Base-by-base conservation (phyloP, 768 basidiomycete genomes). In the Serendipita sp. region DNA sequence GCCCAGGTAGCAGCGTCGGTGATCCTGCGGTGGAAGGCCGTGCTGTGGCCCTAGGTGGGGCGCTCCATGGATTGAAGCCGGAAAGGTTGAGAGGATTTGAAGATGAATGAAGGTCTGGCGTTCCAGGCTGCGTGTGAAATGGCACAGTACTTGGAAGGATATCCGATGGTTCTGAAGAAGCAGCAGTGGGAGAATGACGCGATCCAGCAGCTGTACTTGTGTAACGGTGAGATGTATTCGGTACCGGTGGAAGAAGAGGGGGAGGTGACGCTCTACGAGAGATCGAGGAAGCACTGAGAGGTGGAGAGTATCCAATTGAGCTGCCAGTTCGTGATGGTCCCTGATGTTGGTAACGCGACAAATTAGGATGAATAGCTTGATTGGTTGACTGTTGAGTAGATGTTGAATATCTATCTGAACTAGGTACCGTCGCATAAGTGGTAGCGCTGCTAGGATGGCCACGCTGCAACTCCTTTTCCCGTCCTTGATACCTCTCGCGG, bases 11-110 rank as follows among this genome's bases (percentile, higher is more conserved):
- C 36, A n/a, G 8, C 11, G 28, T 23, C 16, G 28, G 34, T 30
- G 56, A 38, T 32, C 28, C n/a, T 32, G 28, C 30, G 28, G 56
- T 30, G 11, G 18, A 60, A 11, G 56, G 56, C 4, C 56, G 56
- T 8, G 48, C 18, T 35, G 56, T 34, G 4, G 56, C 10, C 8
- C 56, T 28, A 8, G 56, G 56, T 23, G 28, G 28, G 10, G 56
- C 56, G 35, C 56, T 60, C 56, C 56, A 60, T 60, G 56, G 56
- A 35, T 60, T 60, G 28, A 60, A 60, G n/a, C 56, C 56, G 10
- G 56, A 30, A n/a, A 11, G 56, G 28, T 16, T 32, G 4, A 60
- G 28, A n/a, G 56, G 35, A 32, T 30, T 54, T 36, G 56, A 11
- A n/a, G 56, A 30, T 36, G 11, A 34, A 38, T 23, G 56, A 10